Evolutionary conservation across 306 rosid species (phyloP).

Genomic region (Trifolium repens): DNA sequence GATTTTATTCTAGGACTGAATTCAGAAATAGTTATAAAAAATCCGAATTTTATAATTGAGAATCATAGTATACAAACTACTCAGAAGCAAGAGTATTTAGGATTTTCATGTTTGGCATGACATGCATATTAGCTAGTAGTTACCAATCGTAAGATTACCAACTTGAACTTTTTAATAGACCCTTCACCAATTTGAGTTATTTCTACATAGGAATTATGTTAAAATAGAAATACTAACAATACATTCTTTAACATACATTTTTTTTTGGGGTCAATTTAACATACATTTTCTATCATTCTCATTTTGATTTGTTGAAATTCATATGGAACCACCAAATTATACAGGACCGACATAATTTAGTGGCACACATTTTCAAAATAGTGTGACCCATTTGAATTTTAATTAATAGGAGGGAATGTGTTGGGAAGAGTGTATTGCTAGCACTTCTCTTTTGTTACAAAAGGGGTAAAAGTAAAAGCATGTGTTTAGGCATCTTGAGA

Average conservation of each 20-base stretch:
- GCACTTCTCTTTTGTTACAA: too few species aligned
- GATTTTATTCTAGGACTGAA: constrained; percentile 12
- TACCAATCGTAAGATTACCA: neutral
- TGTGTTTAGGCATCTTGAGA: too few species aligned
- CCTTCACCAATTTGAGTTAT: neutral
- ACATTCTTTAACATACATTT: too few species aligned
- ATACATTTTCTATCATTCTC: too few species aligned
- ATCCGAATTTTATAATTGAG: neutral
- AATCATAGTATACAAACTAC: neutral
- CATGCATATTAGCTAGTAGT: neutral
- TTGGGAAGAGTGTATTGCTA: neutral
- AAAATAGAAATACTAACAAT: too few species aligned
- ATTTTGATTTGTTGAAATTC: too few species aligned
- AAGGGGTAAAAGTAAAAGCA: too few species aligned
- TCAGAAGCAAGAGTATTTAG: neutral
- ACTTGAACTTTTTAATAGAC: neutral
- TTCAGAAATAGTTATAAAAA: constrained; percentile 1
- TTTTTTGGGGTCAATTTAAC: too few species aligned
- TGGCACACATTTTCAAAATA: too few species aligned
- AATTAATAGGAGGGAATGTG: neutral
- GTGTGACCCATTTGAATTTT: neutral
- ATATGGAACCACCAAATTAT: too few species aligned
- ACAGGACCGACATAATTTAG: too few species aligned
- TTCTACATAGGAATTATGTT: neutral
- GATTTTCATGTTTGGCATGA: constrained; percentile 8